Conservation (phyloP, 805 yeast species). For the Candida berthetii region DNA sequence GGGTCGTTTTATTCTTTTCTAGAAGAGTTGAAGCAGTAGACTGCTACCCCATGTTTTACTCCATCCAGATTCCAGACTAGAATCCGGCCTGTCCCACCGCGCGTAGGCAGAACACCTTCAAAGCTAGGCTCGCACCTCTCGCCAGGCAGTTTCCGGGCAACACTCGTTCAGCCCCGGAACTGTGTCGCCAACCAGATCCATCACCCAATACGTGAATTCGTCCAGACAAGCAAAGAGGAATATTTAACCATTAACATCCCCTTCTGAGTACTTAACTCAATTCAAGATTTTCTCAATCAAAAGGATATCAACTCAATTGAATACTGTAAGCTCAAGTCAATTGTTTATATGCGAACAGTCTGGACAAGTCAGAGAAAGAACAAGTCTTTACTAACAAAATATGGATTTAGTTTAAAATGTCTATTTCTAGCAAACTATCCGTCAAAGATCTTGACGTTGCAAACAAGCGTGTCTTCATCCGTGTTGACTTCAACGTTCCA, state of each 20-base stretch:
- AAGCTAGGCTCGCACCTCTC: no score
- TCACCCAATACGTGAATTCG: not conserved
- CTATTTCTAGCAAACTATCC: conserved; percentile 87
- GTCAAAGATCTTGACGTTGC: conserved; percentile 84
- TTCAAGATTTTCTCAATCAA: not conserved
- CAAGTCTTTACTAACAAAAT: not conserved
- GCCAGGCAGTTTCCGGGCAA: not conserved
- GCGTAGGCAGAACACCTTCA: no score
- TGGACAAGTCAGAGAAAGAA: no score
- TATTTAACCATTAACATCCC: not conserved
- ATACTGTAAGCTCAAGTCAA: no score
- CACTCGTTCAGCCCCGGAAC: not conserved
- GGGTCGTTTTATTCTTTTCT: no score
- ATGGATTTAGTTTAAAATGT: conserved; percentile 46
- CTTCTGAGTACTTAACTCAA: no score
- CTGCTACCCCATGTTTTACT: no score
- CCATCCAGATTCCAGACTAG: no score
- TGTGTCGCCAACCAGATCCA: not conserved
- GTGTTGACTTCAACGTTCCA: conserved; percentile 96
- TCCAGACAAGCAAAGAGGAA: not conserved
- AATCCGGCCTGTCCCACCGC: no score
- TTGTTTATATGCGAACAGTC: no score
- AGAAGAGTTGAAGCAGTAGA: no score
- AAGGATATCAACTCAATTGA: not conserved
- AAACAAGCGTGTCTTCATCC: conserved; percentile 95